Evolutionary conservation across 148 eudicot species (phyloP), one percentile per base, ranked within the genome.

Genomic region (Cornus kousa): DNA sequence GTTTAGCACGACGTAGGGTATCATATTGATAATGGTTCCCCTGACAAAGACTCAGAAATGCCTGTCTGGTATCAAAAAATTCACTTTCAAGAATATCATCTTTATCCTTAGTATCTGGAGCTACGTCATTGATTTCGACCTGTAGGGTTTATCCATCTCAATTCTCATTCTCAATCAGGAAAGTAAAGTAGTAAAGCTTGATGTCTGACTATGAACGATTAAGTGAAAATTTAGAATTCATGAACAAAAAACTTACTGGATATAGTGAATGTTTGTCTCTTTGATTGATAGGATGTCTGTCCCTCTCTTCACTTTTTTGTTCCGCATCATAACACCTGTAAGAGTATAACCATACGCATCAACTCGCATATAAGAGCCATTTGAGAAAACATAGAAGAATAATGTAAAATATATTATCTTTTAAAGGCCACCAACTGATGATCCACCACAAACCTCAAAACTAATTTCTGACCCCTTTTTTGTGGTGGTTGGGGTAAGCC

Each of bases 11-110:
- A 9, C 99, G 97, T 5, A 97, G 90, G 69, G 99, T 97, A 84
- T 97, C 99, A 85, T 94, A 97, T 73, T 97, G 99, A 72, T 97
- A 97, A 82, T 97, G 98, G 77, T 94, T 97, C 80, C 99, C 99
- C 77, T 94, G 99, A 86, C 99, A 97, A 79, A 97, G 98, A 80
- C 98, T 94, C 76, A 97, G 87, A 82, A 94, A 97, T 77, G 97
- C 96, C 78, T 94, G 98, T 22, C 98, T 87, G 24, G 99, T 97
- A 83, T 96, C 98, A 78, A 96, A 96, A 79, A 94, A 96, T 85
- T 96, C 99, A 74, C 98, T 96, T 87, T 94, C 98, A 70, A 94
- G 90, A 87, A 94, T 92, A 73, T 96, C 99, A 75, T 96, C 99
- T 80, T 76, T 86, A 80, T 96, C 99, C 88, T 90, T 91, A 60